Conservation (phyloP, 371 early-diverging fungal genomes). For the Agmasoma carcini region DNA sequence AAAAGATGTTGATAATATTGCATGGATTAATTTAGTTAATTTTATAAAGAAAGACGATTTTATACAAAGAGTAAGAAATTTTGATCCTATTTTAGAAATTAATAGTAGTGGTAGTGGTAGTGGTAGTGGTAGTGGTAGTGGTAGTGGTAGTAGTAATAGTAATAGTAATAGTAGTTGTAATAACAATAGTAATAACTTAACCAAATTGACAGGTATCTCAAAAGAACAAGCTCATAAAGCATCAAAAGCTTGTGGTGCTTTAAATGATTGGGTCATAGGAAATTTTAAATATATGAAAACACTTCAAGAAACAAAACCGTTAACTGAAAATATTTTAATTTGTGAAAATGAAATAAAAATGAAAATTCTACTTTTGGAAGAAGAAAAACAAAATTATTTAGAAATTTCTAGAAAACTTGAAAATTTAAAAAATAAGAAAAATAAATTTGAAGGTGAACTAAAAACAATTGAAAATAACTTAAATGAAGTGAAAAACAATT, state of each 20-base stretch:
- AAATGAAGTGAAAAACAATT: slow-evolving; percentile 5
- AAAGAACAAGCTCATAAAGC: slow-evolving; percentile 83
- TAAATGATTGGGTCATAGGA: slow-evolving; percentile 86
- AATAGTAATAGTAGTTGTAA: not conserved
- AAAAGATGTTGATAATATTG: slow-evolving; percentile 45
- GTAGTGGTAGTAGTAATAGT: not conserved
- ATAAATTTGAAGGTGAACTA: slow-evolving; percentile 5
- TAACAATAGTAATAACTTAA: not conserved
- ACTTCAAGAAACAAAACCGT: slow-evolving; percentile 74
- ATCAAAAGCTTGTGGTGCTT: slow-evolving; percentile 88
- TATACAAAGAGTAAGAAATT: slow-evolving; percentile 81
- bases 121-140: not conserved
- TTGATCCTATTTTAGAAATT: slow-evolving; percentile 65
- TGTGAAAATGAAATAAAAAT: not conserved
- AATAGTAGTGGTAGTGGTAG: slow-evolving; percentile 64
- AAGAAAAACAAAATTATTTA: slow-evolving; percentile 8
- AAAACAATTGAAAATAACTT: slow-evolving; percentile 9
- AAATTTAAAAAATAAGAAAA: not conserved
- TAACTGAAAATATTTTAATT: slow-evolving; percentile 61
- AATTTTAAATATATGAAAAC: slow-evolving; percentile 77
- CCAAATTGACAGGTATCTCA: not conserved
- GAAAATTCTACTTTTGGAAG: not conserved
- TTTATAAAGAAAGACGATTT: slow-evolving; percentile 85
- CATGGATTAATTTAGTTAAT: slow-evolving; percentile 64
- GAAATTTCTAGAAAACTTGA: not conserved